Conservation (phyloP, 768 basidiomycete species). For the Exidia glandulosa region DNA sequence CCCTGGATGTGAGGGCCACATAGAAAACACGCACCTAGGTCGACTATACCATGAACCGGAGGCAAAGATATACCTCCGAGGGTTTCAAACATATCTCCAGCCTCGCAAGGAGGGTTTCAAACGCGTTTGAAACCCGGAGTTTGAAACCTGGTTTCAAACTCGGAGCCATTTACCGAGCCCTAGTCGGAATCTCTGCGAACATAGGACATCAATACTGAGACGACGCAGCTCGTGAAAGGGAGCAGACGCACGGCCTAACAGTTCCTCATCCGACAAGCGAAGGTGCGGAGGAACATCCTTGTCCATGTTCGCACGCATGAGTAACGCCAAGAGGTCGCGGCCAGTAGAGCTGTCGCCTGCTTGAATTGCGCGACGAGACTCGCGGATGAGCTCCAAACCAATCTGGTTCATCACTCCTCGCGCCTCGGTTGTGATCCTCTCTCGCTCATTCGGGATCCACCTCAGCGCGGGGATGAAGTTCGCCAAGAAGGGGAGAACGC, state of each 20-base stretch:
- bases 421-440: constrained; percentile 12
- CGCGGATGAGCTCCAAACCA: constrained; percentile 38
- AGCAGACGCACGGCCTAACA: constrained; percentile 1
- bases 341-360: constrained; percentile 26
- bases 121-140: too few species aligned
- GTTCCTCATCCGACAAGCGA: background rate
- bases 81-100: too few species aligned
- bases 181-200: background rate
- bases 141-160: too few species aligned
- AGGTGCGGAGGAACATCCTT: background rate
- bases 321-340: constrained; percentile 44
- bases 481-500: background rate
- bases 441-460: background rate
- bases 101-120: too few species aligned
- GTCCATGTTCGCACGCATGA: constrained; percentile 15
- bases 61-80: too few species aligned
- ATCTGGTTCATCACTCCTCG: constrained; percentile 40
- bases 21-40: too few species aligned
- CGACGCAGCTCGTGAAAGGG: background rate
- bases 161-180: too few species aligned
- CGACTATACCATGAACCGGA: too few species aligned
- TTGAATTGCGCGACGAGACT: constrained; percentile 14
- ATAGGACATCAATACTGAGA: background rate
- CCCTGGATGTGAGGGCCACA: too few species aligned
- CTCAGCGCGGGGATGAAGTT: background rate